Base-by-base conservation (phyloP, 2,329 filamentous ascomycete genomes). In the Emergomyces orientalis region DNA sequence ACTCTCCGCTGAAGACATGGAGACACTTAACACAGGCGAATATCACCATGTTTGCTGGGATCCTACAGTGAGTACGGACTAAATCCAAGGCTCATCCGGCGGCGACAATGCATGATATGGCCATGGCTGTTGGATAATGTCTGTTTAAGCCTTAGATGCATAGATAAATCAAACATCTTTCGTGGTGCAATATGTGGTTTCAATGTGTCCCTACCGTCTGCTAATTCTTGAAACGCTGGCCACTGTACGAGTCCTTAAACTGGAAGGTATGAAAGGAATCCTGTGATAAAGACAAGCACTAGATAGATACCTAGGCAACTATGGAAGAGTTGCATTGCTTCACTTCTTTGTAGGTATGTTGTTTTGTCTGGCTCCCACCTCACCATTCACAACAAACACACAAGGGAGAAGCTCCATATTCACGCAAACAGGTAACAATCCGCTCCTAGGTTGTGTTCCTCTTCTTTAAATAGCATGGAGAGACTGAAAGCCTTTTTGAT, bases 1-100 rank as follows among this genome's bases (percentile, higher is more conserved):
- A 70, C 74, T 87, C 34, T 76, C 78, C 2, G 72, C 74, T n/a
- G 81, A 82, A 62, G 85, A 87, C 57, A 84, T 87, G 83, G 74
- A 80, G 66, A 76, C 68, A 22, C 71, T 87, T 64, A 75, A 82
- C 56, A 84, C 81, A 1, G 76, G 78, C 34, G 76, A 79, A 52
- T 86, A 87, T 72, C 77, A 80, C 64, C 82, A 82, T 55, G 84
- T 82, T 66, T 76, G 80, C 60, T 86, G 84, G 84, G 84, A 86
- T 72, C 84, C 66, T 5, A 68, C 67, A 51, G 63, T 60, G 27
- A 56, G 62, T 34, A 66, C 60, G 14, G 66, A 67, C 27, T 61
- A 56, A 56, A 47, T n/a, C 2, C 30, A 32, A 39, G n/a, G 17
- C 27, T 30, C 9, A 59, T 19, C 22, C 7, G 27, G 3, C 17